A percentile compares a stretch with the other conserved stretches of the same genome.
Conservation (phyloP, 2,329 filamentous ascomycete genomes). For the Thyridium curvatum region DNA sequence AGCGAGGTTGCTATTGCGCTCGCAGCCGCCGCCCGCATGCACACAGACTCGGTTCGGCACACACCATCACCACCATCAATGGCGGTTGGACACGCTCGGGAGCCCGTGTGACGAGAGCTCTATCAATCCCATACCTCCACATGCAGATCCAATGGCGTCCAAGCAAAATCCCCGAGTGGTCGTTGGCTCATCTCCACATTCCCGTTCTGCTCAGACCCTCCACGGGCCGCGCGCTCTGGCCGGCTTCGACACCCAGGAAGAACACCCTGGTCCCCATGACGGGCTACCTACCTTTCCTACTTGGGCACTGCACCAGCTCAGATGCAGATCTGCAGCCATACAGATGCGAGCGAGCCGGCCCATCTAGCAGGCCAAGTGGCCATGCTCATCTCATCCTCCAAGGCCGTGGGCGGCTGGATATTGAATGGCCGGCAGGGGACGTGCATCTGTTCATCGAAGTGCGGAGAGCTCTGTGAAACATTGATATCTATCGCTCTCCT, state of each 20-base stretch:
- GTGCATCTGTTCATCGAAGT: too few species aligned
- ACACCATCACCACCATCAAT: background rate
- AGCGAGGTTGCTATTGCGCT: background rate
- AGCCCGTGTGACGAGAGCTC: background rate
- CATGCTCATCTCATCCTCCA: too few species aligned
- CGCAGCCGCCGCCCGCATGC: background rate
- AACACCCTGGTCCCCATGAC: too few species aligned
- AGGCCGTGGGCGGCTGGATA: too few species aligned
- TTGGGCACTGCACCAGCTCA: too few species aligned
- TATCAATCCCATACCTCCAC: background rate
- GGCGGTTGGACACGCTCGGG: background rate
- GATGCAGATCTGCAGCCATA: too few species aligned
- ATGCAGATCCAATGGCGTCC: conserved; percentile 1
- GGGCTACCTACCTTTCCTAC: too few species aligned
- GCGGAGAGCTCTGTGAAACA: conserved; percentile 1
- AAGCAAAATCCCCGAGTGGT: conserved; percentile 1
- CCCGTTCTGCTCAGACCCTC: conserved; percentile 1
- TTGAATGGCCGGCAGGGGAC: too few species aligned
- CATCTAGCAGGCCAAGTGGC: too few species aligned
- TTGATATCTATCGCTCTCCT: conserved; percentile 4
- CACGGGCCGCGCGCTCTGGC: too few species aligned
- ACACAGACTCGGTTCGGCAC: background rate
- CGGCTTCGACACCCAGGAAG: too few species aligned
- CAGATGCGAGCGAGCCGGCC: too few species aligned
- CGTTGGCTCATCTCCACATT: conserved; percentile 1